Evolutionary conservation across 768 basidiomycete genomes (phyloP), one percentile per base, ranked within the genome.

Genomic region (Lactarius sanguifluus): DNA sequence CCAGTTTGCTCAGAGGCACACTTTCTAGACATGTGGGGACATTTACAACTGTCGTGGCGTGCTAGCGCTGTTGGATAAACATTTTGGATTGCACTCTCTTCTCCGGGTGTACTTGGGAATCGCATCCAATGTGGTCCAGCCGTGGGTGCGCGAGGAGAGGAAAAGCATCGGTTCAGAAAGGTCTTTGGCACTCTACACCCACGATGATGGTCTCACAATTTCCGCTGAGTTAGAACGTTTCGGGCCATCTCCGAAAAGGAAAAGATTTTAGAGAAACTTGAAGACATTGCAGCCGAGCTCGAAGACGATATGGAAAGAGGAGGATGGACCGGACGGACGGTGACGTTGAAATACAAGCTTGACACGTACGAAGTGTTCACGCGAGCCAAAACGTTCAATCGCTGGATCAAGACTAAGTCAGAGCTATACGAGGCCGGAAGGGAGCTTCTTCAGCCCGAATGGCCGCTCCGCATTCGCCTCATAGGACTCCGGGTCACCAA

Each of bases 81-180:
- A 93, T 67, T 90, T 96, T 71, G 92, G 92, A 12, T 79, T 93
- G 40, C 75, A 81, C 34, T 90, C 87, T 71, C 81, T 98, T 41
- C 82, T 97, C 54, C 84, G 82, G 67, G 89, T 89, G 0, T 85
- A 94, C 76, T 86, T 98, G 13, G 97, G 97, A 2, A 86, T 98
- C 45, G 88, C 90, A 1, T 91, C 89, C 1, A 98, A 94, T 71
- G 77, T 84, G 13, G 94, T 98, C 34, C 80, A 87, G 64, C 89
- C 94, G 5, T 80, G 85, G 56, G 81, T 81, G 67, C 80, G 96
- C 68, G 91, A 93, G 67, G 93, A 94, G 71, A 80, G 90, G 58
- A 98, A 96, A 79, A 94, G 92, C 67, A 92, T 98, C 41, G 96
- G 97, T 1, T 86, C 89, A 36, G 97, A 99, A 79, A 81, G 91